Evolutionary conservation across 2,329 filamentous ascomycete species (phyloP).

Genomic region (Paraphaeosphaeria minitans): DNA sequence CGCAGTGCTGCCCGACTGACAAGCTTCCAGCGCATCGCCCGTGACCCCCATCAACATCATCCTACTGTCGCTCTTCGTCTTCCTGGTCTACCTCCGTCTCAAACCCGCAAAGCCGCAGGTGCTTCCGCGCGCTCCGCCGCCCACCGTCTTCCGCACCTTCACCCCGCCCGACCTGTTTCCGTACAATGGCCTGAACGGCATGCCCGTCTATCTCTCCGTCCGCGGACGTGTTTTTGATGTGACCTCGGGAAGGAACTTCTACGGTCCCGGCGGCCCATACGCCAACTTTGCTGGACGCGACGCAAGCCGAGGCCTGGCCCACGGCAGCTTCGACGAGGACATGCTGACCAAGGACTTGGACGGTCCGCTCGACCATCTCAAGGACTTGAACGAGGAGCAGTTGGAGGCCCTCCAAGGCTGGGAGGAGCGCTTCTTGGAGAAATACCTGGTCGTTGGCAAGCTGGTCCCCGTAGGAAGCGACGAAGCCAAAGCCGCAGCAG

Average conservation of each 20-base stretch:
- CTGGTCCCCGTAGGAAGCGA: conserved; percentile 70
- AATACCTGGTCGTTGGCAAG: conserved; percentile 93
- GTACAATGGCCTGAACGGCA: conserved; percentile 75
- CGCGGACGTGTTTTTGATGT: conserved; percentile 93
- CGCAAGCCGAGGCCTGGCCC: conserved; percentile 84
- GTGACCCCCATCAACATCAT: conserved; percentile 66
- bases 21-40: conserved; percentile 55
- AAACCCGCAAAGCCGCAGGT: conserved; percentile 58
- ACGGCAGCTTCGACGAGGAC: conserved; percentile 89
- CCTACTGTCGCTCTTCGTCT: conserved; percentile 62
- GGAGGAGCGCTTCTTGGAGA: conserved; percentile 91
- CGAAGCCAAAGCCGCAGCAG: conserved; percentile 52
- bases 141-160: conserved; percentile 86
- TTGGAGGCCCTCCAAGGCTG: conserved; percentile 83
- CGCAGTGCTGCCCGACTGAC: conserved; percentile 5
- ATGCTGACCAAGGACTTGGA: conserved; percentile 93
- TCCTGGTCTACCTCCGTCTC: conserved; percentile 64
- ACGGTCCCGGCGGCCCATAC: conserved; percentile 93
- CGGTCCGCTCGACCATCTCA: conserved; percentile 77
- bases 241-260: conserved; percentile 84
- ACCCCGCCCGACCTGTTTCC: conserved; percentile 82
- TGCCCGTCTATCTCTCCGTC: conserved; percentile 87
- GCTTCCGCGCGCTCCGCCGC: conserved; percentile 64
- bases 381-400: conserved; percentile 74
- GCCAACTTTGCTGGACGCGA: conserved; percentile 95